Base-by-base conservation (phyloP, 1,139 yeast genomes). In the Komagataea norvegica region DNA sequence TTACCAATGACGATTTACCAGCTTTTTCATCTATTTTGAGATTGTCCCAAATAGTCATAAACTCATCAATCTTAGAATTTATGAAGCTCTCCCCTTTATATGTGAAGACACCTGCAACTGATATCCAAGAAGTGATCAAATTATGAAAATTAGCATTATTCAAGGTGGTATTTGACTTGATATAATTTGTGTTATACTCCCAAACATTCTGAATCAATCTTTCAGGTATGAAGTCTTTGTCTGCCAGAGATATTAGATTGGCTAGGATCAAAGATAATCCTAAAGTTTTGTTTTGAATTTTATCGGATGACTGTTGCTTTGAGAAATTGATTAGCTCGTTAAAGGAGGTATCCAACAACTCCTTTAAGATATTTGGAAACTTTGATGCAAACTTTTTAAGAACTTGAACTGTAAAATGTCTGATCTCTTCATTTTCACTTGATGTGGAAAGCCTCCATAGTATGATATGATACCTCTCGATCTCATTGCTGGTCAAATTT, bases 71-170 rank as follows among this genome's bases (percentile, higher is more conserved):
- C 16, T 44, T 37, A 44, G 84, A 71, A 46, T 73, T 74, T 28
- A 84, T 74, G 49, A 79, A 82, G 13, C 72, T 68, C 10, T 74
- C 72, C 32, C 83, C 80, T 3, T 51, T 42, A 42, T 81, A 74
- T 16, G 87, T 79, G 59, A 89, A 82, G 30, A 88, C 63, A 1
- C 96, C 94, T 36, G 81, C 68, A 28, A 91, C 62, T 17, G 87
- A 62, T 4, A 81, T 70, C 97, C 97, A 89, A 46, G 84, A 64
- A n/a, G 67, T 53, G 8, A 65, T 44, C 23, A 68, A 65, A 37
- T 64, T 70, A 39, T 66, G 68, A 45, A 68, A 71, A 19, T 62
- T 53, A 3, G 54, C 45, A 3, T 55, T 50, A 0, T 60, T 57
- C 6, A 60, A 45, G 5, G 59, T 51, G 1, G 57, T 51, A 22